Evolutionary conservation across 1,139 yeast genomes (phyloP).

Genomic region (Debaryomyces fabryi): DNA sequence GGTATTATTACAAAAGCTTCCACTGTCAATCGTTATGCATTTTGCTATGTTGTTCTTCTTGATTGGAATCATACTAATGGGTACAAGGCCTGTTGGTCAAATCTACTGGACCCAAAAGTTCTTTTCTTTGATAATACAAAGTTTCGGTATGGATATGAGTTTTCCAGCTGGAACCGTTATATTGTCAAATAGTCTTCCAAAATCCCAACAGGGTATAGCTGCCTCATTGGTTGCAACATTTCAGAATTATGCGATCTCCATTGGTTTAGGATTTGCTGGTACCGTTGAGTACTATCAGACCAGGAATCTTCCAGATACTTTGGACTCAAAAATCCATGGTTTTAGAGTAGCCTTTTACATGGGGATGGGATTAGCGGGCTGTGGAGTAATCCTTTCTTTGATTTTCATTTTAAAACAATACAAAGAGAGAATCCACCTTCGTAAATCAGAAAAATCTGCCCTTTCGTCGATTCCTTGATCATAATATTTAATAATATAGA

Average conservation of each 20-base stretch:
- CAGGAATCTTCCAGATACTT: slow-evolving; percentile 25
- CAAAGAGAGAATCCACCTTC: not conserved
- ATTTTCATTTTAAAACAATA: not conserved
- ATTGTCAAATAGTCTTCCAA: slow-evolving; percentile 53
- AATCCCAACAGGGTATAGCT: slow-evolving; percentile 62
- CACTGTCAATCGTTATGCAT: slow-evolving; percentile 47
- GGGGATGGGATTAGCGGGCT: slow-evolving; percentile 56
- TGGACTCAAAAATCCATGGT: slow-evolving; percentile 34
- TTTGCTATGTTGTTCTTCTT: slow-evolving; percentile 49
- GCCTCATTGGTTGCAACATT: slow-evolving; percentile 64
- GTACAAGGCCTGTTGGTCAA: slow-evolving; percentile 49
- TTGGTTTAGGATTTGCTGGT: slow-evolving; percentile 68
- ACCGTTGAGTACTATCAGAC: slow-evolving; percentile 54
- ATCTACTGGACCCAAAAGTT: slow-evolving; percentile 59
- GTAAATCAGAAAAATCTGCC: not conserved
- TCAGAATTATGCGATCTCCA: slow-evolving; percentile 63
- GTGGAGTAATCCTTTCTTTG: slow-evolving; percentile 39
- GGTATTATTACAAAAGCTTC: slow-evolving; percentile 35
- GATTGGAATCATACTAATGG: slow-evolving; percentile 43
- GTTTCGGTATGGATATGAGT: slow-evolving; percentile 67
- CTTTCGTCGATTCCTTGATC: not conserved
- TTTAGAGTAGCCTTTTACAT: slow-evolving; percentile 48
- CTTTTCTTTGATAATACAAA: slow-evolving; percentile 46
- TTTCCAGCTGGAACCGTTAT: slow-evolving; percentile 65
- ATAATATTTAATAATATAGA: not conserved